A percentile compares a stretch with the other conserved stretches of the same genome.
Conservation (phyloP, 441 rosid species). For the Raphanus hybrid region DNA sequence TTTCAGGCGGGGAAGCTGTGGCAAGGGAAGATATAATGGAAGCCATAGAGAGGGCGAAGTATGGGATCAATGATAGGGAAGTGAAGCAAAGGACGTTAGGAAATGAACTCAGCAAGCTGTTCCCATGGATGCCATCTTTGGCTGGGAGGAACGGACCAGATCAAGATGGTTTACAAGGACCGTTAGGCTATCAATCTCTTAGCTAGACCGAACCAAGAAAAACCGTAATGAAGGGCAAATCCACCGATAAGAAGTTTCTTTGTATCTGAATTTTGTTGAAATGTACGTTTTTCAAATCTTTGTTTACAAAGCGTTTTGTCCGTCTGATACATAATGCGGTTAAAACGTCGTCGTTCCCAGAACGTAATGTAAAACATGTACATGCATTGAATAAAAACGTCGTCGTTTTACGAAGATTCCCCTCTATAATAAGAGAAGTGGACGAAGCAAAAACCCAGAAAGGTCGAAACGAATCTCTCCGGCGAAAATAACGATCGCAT, state of each 20-base stretch:
- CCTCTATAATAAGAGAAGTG: constrained; percentile 2
- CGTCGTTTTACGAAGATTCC: constrained; percentile 13
- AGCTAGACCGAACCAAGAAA: constrained; percentile 45
- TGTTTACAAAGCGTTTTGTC: background rate
- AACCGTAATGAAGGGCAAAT: constrained; percentile 19
- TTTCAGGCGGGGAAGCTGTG: constrained; percentile 64
- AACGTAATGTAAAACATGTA: background rate
- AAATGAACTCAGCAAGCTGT: constrained; percentile 81
- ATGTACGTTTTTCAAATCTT: background rate
- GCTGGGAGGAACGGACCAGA: constrained; percentile 58
- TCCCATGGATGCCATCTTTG: constrained; percentile 92
- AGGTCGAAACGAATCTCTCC: constrained; percentile 30
- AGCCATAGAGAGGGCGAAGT: constrained; percentile 94
- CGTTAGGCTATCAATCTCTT: constrained; percentile 84
- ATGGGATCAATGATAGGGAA: constrained; percentile 75
- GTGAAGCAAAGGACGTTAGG: constrained; percentile 56
- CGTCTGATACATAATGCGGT: no score
- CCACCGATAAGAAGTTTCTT: constrained; percentile 11
- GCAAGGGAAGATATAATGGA: constrained; percentile 96
- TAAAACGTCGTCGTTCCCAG: background rate
- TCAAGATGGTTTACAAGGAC: constrained; percentile 75
- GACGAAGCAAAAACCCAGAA: constrained; percentile 21
- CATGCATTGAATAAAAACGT: constrained; percentile 10
- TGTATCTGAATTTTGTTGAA: constrained; percentile 18
- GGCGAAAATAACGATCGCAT: constrained; percentile 26